Base-by-base conservation (phyloP, 768 basidiomycete species). In the Mrakia gelida region DNA sequence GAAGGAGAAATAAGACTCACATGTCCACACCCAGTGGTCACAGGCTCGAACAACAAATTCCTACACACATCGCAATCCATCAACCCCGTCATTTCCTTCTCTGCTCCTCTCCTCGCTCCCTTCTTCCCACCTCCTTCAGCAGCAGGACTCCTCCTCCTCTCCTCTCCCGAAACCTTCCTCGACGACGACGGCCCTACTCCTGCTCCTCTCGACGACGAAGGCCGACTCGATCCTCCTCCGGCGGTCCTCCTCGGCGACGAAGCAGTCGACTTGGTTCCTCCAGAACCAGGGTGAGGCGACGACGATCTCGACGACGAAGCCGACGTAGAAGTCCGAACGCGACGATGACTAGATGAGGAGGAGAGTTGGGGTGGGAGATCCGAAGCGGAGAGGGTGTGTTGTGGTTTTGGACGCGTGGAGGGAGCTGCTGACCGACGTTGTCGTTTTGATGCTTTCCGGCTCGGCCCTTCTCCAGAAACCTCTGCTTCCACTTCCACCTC, bases 1-100 rank as follows among this genome's bases (percentile, higher is more conserved):
- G 77, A 38, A 71, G 7, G 43, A 62, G 72, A 32, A 7, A 68
- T 21, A 49, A 10, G 11, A 83, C 81, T 79, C 71, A 92, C 93
- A 85, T 98, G 96, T 84, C 98, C 95, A 84, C 96, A 98, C 18
- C 93, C 92, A 4, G 95, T 92, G 23, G 96, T 98, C 72, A 95
- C 87, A 8, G 96, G 95, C 80, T 93, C 90, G 85, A 90, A 90
- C 80, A 95, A 87, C 56, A 97, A 85, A 82, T 88, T 88, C 82
- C 92, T 92, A 85, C 96, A 98, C 49, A 98, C 95, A 84, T 95
- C 92, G 84, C 96, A 98, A 28, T 89, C 91, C 75, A 96, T 87
- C 80, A 95, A 91, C 16, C 87, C 81, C 32, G 89, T 84, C 18
- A 88, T 80, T 54, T 86, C 85, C 76, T 84, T 82, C 65, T 83